Evolutionary conservation across 495 filamentous ascomycete species (phyloP), one percentile per base, ranked within the genome.

Genomic region (Astrocystis sublimbata): DNA sequence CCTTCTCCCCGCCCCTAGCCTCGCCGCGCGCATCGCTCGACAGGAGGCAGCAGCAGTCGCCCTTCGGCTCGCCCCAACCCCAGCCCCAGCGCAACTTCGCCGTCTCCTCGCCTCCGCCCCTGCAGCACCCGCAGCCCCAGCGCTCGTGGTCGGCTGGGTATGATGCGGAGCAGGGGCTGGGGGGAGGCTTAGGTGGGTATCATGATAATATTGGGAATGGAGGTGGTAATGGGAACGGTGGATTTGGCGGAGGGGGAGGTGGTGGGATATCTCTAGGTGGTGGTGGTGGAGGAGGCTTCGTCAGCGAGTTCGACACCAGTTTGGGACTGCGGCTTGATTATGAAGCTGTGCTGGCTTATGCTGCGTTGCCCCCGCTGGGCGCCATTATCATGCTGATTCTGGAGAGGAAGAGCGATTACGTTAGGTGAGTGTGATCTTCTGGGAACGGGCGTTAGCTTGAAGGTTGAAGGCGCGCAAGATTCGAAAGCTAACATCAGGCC

Each of bases 381-480:
- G 90, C 87, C 28, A 90, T 97, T 10, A 75, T 96, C 64, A 73
- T 98, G 70, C 73, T 98, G 63, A 81, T 98, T 65, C 65, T 92
- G 61, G 94, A 98, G 82, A 85, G 92, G 67, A 93, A 94, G 82
- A 97, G 92, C 67, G 94, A 98, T 76, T 98, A 96, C 73, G 94
- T 98, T 38, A 80, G 94, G 92, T 96, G 73, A 49, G 86, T 84
- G 52, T 45, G 23, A 7, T 1, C n/a, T n/a, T n/a, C n/a, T n/a
- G n/a, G n/a, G n/a, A n/a, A n/a, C n/a, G n/a, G n/a, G n/a, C n/a
- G n/a, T n/a, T n/a, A n/a, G n/a, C n/a, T n/a, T 23, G 28, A 4
- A 42, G 10, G 24, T 13, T 6, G 17, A 10, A 58, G 9, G 15
- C 15, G n/a, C 13, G 10, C 26, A 21, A 31, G 15, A 8, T 56